Base-by-base conservation (phyloP, 345 rosid species). In the Populus ilicifolia region DNA sequence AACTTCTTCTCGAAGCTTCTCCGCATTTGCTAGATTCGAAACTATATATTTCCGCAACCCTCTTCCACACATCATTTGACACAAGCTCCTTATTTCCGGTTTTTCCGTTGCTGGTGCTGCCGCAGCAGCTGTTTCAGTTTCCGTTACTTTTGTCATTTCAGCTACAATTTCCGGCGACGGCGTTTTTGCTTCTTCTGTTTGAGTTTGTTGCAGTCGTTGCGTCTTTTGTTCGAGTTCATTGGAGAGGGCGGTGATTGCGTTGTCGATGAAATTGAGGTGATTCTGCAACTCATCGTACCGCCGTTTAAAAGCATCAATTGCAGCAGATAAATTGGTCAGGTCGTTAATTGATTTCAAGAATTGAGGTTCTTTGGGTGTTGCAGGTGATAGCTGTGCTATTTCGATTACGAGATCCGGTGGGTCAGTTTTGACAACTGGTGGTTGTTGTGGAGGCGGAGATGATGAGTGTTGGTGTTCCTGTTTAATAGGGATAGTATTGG, bases 41-140 rank as follows among this genome's bases (percentile, higher is more conserved):
- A 76, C 71, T 7, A 92, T 44, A 80, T 88, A 90, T 78, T 21
- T 86, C 2, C 98, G 90, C 27, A 93, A 82, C 67, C 83, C 86
- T 71, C 83, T 85, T 77, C 91, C 84, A 61, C 85, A 79, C 92
- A 87, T 90, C 54, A 52, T 66, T 74, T 82, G 75, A 76, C 89
- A 87, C 1, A 87, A 85, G 54, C 21, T 36, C 30, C 82, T 72
- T 41, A 91, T 80, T 81, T 84, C 84, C 41, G 88, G 69, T 25
- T 67, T 69, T 29, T 38, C 48, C 69, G 50, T 50, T 44, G 61
- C 21, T 36, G 76, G 16, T 71, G 77, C 50, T 63, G 70, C 38
- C 59, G 50, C 17, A 50, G 50, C 17, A 50, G 7, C 52, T 1
- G 52, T 11, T 44, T 50, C 64, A 9, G 33, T 56, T 7, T 78